Evolutionary conservation across 2,329 filamentous ascomycete species (phyloP).

Genomic region (Pezicula radicicola): DNA sequence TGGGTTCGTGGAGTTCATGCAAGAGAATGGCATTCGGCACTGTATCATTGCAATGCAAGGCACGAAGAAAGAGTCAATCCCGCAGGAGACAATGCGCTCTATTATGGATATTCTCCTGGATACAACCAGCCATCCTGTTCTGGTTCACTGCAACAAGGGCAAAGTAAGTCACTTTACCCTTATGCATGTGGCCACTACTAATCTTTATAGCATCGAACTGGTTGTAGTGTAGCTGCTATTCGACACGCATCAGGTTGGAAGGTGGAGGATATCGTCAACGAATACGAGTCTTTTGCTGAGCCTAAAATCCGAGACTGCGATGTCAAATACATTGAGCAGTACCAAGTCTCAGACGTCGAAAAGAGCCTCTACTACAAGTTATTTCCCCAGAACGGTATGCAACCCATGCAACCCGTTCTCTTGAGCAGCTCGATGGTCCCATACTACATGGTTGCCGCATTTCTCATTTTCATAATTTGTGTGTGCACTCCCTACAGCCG

Average conservation of each 20-base stretch:
- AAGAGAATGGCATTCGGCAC: slow-evolving; percentile 65
- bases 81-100: slow-evolving; percentile 62
- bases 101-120: slow-evolving; percentile 73
- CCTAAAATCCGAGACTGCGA: slow-evolving; percentile 60
- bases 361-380: slow-evolving; percentile 21
- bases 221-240: slow-evolving; percentile 80
- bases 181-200: not conserved
- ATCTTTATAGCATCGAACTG: slow-evolving; percentile 69
- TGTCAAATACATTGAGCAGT: slow-evolving; percentile 53
- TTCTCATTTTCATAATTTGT: slow-evolving; percentile 6
- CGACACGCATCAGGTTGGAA: slow-evolving; percentile 72
- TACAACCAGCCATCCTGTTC: slow-evolving; percentile 70
- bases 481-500: not conserved
- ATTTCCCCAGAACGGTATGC: slow-evolving; percentile 13
- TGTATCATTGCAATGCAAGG: slow-evolving; percentile 75
- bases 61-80: slow-evolving; percentile 80
- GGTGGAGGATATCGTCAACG: slow-evolving; percentile 58
- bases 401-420: not conserved
- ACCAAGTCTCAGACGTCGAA: slow-evolving; percentile 39
- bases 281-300: slow-evolving; percentile 67
- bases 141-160: slow-evolving; percentile 93
- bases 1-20: slow-evolving; percentile 59
- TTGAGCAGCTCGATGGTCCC: slow-evolving; percentile 4
- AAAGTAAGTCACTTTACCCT: slow-evolving; percentile 48
- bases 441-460: not conserved